phyloP scores from a whole-genome alignment of 2,329 filamentous ascomycete species.

The Xylariales sp. region DNA sequence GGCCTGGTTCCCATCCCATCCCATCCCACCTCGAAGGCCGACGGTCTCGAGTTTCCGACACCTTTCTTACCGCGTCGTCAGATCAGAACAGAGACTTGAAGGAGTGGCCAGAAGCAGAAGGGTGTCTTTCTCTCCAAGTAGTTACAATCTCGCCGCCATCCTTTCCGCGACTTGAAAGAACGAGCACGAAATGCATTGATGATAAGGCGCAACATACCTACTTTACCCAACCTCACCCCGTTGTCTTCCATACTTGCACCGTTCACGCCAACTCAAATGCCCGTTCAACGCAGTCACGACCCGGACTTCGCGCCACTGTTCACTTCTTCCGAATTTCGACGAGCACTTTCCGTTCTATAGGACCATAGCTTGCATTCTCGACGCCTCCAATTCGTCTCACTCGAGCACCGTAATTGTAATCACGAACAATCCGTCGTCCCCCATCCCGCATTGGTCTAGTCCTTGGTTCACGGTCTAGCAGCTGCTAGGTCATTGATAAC shows the following conservation, averaged over 20 bases:
- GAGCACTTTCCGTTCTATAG: not conserved
- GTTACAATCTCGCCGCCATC: too few relatives aligned
- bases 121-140: too few relatives aligned
- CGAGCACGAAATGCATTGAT: conserved; percentile 2
- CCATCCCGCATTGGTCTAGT: not conserved
- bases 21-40: conserved; percentile 2
- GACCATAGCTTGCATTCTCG: not conserved
- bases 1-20: conserved; percentile 13
- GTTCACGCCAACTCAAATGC: conserved; percentile 3
- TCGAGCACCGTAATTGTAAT: conserved; percentile 1
- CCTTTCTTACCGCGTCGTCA: not conserved
- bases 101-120: too few relatives aligned
- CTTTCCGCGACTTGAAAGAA: not conserved
- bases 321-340: not conserved
- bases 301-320: conserved; percentile 2
- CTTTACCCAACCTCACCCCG: conserved; percentile 5
- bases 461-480: not conserved
- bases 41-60: not conserved
- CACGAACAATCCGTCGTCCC: not conserved
- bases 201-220: not conserved
- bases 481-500: too few relatives aligned
- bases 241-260: not conserved
- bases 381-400: not conserved
- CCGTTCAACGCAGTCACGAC: conserved; percentile 3
- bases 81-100: too few relatives aligned